Conservation (phyloP, 371 early-diverging fungal species). For the Blakeslea trispora region DNA sequence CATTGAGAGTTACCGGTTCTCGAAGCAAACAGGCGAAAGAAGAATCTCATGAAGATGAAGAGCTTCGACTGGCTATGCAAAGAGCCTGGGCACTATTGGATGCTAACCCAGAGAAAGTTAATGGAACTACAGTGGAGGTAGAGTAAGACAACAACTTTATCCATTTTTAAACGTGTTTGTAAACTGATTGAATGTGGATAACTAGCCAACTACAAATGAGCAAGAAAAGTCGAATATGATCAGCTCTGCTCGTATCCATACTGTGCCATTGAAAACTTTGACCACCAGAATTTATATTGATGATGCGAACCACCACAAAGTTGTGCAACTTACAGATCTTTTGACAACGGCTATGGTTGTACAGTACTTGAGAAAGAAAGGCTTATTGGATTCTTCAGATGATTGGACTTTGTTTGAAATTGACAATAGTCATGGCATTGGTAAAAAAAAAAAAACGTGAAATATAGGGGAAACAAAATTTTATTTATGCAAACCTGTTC, state of each 20-base stretch:
- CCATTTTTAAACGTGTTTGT: no score
- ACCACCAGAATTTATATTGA: constrained; percentile 87
- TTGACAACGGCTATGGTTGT: constrained; percentile 76
- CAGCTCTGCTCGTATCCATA: constrained; percentile 27
- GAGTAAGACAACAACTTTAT: no score
- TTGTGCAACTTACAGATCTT: constrained; percentile 70
- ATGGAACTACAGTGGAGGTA: constrained; percentile 14
- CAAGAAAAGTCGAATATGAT: constrained; percentile 18
- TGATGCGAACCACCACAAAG: constrained; percentile 72
- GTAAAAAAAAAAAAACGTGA: no score
- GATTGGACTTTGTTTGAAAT: constrained; percentile 92
- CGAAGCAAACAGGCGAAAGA: constrained; percentile 5
- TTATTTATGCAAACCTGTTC: constrained; percentile 2
- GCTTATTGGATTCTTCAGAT: constrained; percentile 58
- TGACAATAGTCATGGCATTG: constrained; percentile 75
- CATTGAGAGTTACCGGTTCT: no score
- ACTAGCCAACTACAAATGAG: no score
- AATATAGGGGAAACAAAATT: no score
- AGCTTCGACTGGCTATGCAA: constrained; percentile 37
- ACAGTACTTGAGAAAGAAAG: constrained; percentile 63
- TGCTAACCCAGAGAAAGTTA: not conserved
- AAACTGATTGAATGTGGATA: no score
- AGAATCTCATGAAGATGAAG: constrained; percentile 28
- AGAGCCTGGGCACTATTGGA: constrained; percentile 35
- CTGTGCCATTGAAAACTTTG: constrained; percentile 50